phyloP scores from a whole-genome alignment of 768 basidiomycete genomes.

The Podaxis pistillaris region DNA sequence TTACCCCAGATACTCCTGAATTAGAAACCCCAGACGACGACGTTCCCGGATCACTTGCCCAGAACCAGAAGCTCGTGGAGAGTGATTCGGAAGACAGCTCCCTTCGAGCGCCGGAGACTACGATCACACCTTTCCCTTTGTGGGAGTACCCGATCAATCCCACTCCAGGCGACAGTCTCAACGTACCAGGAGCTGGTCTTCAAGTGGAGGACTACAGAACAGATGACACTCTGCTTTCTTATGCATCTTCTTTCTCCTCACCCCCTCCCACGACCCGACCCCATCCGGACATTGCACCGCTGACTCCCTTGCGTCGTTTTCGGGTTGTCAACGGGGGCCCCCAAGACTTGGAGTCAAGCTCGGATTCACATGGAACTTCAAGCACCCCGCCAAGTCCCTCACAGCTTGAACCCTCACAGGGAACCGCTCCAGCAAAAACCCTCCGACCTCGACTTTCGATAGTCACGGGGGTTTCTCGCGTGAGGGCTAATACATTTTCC shows the following conservation, averaged over 20 bases:
- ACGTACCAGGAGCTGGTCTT: background rate
- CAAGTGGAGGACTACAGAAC: background rate
- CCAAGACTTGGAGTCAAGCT: background rate
- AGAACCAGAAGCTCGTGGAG: background rate
- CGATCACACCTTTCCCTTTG: slow-evolving; percentile 13
- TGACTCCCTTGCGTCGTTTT: background rate
- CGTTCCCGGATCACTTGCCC: slow-evolving; percentile 1
- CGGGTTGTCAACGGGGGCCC: background rate
- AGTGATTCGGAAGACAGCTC: slow-evolving; percentile 3
- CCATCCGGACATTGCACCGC: background rate
- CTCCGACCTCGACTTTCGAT: slow-evolving; percentile 10
- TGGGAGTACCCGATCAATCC: slow-evolving; percentile 5
- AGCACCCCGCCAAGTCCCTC: background rate
- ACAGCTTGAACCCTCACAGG: background rate
- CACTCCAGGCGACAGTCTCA: background rate
- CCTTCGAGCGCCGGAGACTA: background rate
- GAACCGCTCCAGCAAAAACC: background rate
- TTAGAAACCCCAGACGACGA: slow-evolving; percentile 11
- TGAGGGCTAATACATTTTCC: background rate
- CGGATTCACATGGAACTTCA: background rate
- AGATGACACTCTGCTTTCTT: background rate
- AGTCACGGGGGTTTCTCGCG: background rate
- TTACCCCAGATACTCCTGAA: slow-evolving; percentile 11
- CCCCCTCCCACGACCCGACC: background rate
- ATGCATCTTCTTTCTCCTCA: background rate